Percentiles rank a stretch among this genome's conserved stretches.
phyloP scores from a whole-genome alignment of 2,329 filamentous ascomycete species.

The Fusarium sp. region DNA sequence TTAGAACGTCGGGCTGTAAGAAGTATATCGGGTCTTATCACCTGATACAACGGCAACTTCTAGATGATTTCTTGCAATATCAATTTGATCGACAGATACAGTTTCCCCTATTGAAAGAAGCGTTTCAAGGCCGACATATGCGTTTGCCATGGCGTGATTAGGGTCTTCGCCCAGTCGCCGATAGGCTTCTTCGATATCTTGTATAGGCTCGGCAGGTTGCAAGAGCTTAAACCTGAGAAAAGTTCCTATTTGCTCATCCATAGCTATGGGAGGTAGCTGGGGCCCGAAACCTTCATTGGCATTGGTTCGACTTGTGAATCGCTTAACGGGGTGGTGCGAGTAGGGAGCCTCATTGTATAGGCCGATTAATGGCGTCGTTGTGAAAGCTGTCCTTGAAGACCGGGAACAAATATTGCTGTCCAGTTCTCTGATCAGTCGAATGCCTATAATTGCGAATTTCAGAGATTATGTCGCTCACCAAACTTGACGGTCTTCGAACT shows the following conservation, averaged over 20 bases:
- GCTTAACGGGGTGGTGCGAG: accelerated
- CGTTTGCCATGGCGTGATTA: no score
- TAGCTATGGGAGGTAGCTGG: neutral
- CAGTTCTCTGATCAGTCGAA: accelerated
- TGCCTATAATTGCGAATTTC: neutral
- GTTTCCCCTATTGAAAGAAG: no score
- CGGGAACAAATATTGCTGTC: neutral
- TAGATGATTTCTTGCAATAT: no score
- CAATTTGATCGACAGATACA: no score
- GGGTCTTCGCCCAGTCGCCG: no score
- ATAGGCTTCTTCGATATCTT: no score
- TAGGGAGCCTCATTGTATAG: neutral
- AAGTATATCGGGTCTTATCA: no score
- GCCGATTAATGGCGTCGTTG: no score
- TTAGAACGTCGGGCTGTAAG: neutral
- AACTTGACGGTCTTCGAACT: neutral
- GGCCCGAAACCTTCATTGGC: neutral
- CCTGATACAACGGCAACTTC: no score
- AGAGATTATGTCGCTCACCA: neutral
- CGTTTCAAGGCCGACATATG: no score
- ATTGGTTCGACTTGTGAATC: neutral
- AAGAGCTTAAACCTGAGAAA: neutral
- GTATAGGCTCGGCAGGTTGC: no score
- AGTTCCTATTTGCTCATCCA: neutral
- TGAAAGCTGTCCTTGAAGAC: neutral